Evolutionary conservation across 2,329 filamentous ascomycete species (phyloP), one percentile per base, ranked within the genome.

Genomic region (Claviceps arundinis): DNA sequence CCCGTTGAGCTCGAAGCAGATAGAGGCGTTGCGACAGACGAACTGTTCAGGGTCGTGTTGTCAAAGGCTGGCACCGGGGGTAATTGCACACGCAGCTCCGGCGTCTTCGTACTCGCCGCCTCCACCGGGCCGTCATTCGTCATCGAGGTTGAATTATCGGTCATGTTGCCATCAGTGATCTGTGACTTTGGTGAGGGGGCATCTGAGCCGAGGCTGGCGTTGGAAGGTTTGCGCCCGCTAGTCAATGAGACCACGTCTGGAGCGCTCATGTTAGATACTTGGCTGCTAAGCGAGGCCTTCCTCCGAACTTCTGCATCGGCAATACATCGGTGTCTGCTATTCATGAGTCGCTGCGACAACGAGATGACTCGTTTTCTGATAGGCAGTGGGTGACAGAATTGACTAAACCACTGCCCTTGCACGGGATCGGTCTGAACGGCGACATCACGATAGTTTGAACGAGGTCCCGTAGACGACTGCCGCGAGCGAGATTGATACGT

Each of bases 371-470:
- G 69, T 49, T 73, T 74, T 56, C 67, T 75, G 1, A 69, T 67
- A 41, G 68, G 70, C 0, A 67, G 62, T 0, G 67, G 60, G 47
- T 64, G 63, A 5, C 53, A 59, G 1, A 62, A 57, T 34, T 67
- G 65, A 55, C 71, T 75, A 54, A 73, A 78, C 75, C 75, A 79
- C 53, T 74, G 73, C 14, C 73, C 75, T 37, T 73, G 68, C 1
- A 76, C 74, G 0, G 73, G 70, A 34, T 80, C 78, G 0, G 78
- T 81, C 58, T 82, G 78, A 2, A 77, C 70, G 5, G 67, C 63
- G 9, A 67, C 73, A 58, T 81, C 74, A 49, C 72, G 65, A 56
- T 81, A 81, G 16, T 68, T 66, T 6, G 69, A 62, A 11, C 67
- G 65, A 3, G 69, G 66, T 1, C 63, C 61, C 1, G 63, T 60